Conservation (phyloP, 2,329 filamentous ascomycete genomes). For the Fusarium illudens region DNA sequence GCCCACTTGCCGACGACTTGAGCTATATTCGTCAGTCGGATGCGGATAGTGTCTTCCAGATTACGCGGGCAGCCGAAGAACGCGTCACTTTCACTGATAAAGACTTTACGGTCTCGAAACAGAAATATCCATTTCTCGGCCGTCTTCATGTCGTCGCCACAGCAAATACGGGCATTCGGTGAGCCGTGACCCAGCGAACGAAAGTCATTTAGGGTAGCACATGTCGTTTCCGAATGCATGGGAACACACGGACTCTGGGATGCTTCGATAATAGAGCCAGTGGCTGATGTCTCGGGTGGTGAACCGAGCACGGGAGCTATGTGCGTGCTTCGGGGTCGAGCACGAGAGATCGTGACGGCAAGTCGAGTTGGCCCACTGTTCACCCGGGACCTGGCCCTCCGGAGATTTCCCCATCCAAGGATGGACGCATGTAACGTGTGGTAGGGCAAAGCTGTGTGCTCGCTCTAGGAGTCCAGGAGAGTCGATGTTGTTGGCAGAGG, state of each 20-base stretch:
- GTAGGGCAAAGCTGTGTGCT: neutral
- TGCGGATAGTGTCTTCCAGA: neutral
- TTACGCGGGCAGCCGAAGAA: neutral
- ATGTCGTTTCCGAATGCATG: neutral
- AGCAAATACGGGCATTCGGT: neutral
- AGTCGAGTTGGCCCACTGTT: neutral
- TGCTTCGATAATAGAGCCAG: slow-evolving; percentile 6
- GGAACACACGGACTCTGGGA: slow-evolving; percentile 6
- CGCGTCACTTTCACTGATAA: neutral
- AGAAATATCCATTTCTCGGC: neutral
- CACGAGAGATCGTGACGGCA: neutral
- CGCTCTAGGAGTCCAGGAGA: neutral
- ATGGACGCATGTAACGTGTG: neutral
- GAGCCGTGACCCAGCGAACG: slow-evolving; percentile 1
- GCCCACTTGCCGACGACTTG: neutral
- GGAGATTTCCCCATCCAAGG: neutral
- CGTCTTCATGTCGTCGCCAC: neutral
- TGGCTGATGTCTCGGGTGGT: slow-evolving; percentile 20
- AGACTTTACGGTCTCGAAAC: neutral
- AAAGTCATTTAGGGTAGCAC: slow-evolving; percentile 21
- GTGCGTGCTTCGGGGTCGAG: neutral
- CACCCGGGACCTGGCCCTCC: neutral
- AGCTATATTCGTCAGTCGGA: neutral
- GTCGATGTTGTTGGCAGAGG: neutral
- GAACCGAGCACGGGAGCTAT: slow-evolving; percentile 10